These are phyloP conservation scores for Uronychia setigera DNA, from an alignment of 73 alveolate species.

Conservation along the genomic window DNA sequence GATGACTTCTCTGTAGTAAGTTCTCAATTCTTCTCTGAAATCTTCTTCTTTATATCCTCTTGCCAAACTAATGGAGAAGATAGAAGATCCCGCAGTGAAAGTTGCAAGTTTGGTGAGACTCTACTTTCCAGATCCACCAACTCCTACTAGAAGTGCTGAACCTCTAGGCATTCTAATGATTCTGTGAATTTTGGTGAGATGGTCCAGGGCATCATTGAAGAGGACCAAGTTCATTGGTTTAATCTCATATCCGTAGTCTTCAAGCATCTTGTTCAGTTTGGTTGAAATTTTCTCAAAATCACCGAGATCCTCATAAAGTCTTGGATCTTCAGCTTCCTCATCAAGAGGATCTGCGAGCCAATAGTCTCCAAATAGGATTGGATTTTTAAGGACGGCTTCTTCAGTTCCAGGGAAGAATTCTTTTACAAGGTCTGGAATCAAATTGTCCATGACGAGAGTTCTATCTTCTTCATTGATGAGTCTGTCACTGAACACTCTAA, in stretches of 20 bases:
- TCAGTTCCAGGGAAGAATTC: constrained; percentile 81
- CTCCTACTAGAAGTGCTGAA: constrained; percentile 96
- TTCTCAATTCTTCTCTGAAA: constrained; percentile 98
- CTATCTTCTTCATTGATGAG: constrained; percentile 74
- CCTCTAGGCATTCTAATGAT: constrained; percentile 98
- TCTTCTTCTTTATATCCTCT: constrained; percentile 97
- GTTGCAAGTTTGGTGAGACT: constrained; percentile 94
- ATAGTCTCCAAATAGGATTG: constrained; percentile 86
- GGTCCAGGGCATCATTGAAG: constrained; percentile 97
- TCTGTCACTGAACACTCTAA: constrained; percentile 95
- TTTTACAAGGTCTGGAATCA: constrained; percentile 60
- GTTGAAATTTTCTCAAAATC: constrained; percentile 86
- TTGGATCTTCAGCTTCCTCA: constrained; percentile 92
- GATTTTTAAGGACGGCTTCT: constrained; percentile 75
- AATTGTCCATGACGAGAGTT: constrained; percentile 54
- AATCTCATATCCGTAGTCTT: constrained; percentile 96
- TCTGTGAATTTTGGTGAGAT: constrained; percentile 96
- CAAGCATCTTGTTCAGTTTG: constrained; percentile 91
- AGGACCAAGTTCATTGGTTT: constrained; percentile 98
- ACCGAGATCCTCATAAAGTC: constrained; percentile 95
- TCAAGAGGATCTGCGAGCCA: constrained; percentile 93
- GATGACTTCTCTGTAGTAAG: constrained; percentile 88
- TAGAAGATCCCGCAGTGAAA: constrained; percentile 95
- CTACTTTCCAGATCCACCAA: constrained; percentile 97
- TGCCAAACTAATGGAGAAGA: constrained; percentile 93